Base-by-base conservation (phyloP, 371 early-diverging fungal genomes). In the Apophysomyces trapeziformis region DNA sequence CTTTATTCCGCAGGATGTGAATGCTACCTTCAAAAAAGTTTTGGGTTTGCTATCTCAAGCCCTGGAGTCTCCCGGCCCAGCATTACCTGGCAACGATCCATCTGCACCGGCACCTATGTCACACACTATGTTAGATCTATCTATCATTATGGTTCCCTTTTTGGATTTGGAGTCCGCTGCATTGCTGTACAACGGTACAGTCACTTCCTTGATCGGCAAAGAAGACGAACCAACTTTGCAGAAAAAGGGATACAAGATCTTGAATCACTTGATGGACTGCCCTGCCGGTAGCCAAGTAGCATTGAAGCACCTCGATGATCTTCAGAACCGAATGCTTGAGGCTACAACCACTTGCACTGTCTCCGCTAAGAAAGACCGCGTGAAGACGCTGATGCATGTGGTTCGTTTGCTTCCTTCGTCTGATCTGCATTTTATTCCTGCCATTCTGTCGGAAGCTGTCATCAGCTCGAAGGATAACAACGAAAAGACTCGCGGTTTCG, bases 211-310 rank as follows among this genome's bases (percentile, higher is more conserved):
- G 38, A 75, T 92, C 14, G 75, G 74, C 57, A 85, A 89, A 59
- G 89, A 88, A 66, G 83, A 85, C 8, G 95, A 95, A 60, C 76
- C 90, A 0, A 81, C 87, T 2, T 75, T 96, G 21, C 98, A 96
- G 75, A 98, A 98, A 88, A 95, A 95, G 79, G 93, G 93, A 0
- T 97, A 98, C 86, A 94, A 95, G 83, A 85, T 92, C 5, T 82
- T 97, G 18, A 79, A 84, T 64, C 86, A 88, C 38, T 75, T 93
- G 70, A 75, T 91, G 47, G 76, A 71, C 18, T 70, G 67, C 12
- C 71, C 79, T 9, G 79, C 72, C 54, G 88, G 88, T 7, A 77
- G 75, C 8, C 69, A 76, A 61, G 80, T 84, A 0, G 67, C 83
- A 18, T 58, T 75, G 38, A 68, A 68, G 32, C 71, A 85, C 45